Evolutionary conservation across 371 early-diverging fungal species (phyloP).

Genomic region (Lichtheimia corymbifera): DNA sequence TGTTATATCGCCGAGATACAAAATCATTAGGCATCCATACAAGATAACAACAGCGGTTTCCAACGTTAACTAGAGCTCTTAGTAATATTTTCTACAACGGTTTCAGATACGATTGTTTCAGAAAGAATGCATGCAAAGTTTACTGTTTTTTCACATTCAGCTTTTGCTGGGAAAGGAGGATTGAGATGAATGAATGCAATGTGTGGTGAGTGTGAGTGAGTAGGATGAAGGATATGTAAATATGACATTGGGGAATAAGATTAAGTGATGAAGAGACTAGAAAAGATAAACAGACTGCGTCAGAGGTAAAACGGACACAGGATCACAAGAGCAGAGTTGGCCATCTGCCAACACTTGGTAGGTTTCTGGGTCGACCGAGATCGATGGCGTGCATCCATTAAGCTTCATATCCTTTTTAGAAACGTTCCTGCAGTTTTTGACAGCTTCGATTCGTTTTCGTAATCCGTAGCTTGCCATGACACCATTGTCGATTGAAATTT

Average conservation of each 20-base stretch:
- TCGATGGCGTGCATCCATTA: slow-evolving; percentile 74
- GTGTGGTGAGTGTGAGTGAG: neutral
- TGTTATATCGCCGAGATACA: too few relatives aligned
- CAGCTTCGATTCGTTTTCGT: slow-evolving; percentile 71
- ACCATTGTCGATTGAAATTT: slow-evolving; percentile 66
- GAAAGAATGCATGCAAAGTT: too few relatives aligned
- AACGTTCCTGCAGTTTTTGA: slow-evolving; percentile 74
- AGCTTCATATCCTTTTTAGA: slow-evolving; percentile 86
- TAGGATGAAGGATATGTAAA: too few relatives aligned
- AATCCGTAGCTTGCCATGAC: slow-evolving; percentile 57
- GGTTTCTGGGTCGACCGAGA: slow-evolving; percentile 89
- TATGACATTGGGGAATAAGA: too few relatives aligned
- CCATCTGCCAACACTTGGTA: slow-evolving; percentile 86
- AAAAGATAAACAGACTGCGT: slow-evolving; percentile 76
- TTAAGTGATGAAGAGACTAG: slow-evolving; percentile 30
- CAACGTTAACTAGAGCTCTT: too few relatives aligned
- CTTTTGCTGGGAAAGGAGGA: too few relatives aligned
- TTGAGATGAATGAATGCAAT: too few relatives aligned
- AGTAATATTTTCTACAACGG: too few relatives aligned
- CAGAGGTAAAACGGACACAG: slow-evolving; percentile 73
- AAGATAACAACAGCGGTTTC: too few relatives aligned
- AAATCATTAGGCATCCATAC: too few relatives aligned
- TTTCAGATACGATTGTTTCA: too few relatives aligned
- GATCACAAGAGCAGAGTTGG: slow-evolving; percentile 64
- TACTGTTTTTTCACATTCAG: too few relatives aligned